A percentile compares a stretch with the other conserved stretches of the same genome.
Evolutionary conservation across 768 basidiomycete species (phyloP).

Genomic region (Hydnomerulius pinastri): DNA sequence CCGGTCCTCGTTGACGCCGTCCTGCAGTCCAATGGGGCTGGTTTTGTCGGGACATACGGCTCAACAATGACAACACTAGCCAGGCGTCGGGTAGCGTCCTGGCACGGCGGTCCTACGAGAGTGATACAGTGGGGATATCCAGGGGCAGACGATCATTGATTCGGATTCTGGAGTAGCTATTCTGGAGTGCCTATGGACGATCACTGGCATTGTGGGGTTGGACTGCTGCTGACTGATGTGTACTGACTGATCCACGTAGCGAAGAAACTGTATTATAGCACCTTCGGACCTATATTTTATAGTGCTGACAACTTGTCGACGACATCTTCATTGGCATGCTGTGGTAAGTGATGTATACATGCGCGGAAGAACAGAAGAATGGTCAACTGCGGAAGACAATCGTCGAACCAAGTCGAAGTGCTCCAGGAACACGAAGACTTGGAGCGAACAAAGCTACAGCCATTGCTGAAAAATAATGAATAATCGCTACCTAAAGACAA

Average conservation of each 20-base stretch:
- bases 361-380: slow-evolving; percentile 2
- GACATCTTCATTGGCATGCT: neutral
- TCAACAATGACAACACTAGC: slow-evolving; percentile 75
- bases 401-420: too few species aligned
- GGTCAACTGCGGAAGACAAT: too few species aligned
- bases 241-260: neutral
- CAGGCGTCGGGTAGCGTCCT: slow-evolving; percentile 64
- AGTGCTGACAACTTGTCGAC: neutral
- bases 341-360: neutral
- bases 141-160: slow-evolving; percentile 56
- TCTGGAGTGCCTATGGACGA: too few species aligned
- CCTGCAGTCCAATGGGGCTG: slow-evolving; percentile 65
- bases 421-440: too few species aligned
- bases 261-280: neutral
- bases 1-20: slow-evolving; percentile 73
- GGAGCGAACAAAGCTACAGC: too few species aligned
- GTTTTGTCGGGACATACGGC: slow-evolving; percentile 70
- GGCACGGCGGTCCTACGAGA: slow-evolving; percentile 56
- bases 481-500: neutral
- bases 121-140: slow-evolving; percentile 60
- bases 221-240: too few species aligned
- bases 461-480: too few species aligned
- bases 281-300: neutral
- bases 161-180: neutral
- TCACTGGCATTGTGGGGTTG: neutral